Evolutionary conservation across 2,329 filamentous ascomycete species (phyloP).

Genomic region (Aspergillus fumigatiaffinis): DNA sequence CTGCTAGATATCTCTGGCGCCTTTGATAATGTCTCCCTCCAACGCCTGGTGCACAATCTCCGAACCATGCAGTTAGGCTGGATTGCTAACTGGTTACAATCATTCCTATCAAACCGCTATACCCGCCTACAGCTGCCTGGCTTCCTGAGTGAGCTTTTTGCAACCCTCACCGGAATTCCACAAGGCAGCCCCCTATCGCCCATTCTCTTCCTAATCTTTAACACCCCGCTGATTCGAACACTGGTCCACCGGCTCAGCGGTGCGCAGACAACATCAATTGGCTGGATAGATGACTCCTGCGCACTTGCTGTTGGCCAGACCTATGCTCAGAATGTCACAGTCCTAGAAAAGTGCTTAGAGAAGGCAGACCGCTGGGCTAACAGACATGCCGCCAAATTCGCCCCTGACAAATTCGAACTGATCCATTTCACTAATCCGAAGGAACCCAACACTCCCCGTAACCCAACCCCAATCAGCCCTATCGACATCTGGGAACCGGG

Average conservation of each 20-base stretch:
- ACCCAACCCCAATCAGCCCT: not conserved
- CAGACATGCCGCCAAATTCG: slow-evolving; percentile 3
- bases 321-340: too few relatives aligned
- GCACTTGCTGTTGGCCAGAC: too few relatives aligned
- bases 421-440: slow-evolving; percentile 3
- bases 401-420: slow-evolving; percentile 6
- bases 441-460: not conserved
- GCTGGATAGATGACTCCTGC: too few relatives aligned
- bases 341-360: too few relatives aligned
- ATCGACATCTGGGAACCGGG: not conserved
- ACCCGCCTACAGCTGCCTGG: not conserved
- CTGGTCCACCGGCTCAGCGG: too few relatives aligned
- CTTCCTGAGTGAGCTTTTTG: not conserved
- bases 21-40: slow-evolving; percentile 9
- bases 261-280: too few relatives aligned
- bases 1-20: slow-evolving; percentile 12
- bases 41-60: slow-evolving; percentile 9
- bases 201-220: too few relatives aligned
- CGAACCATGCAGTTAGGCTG: not conserved
- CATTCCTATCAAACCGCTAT: not conserved
- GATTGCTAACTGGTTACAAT: not conserved
- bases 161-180: not conserved
- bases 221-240: too few relatives aligned
- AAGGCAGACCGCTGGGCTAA: not conserved
- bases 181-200: too few relatives aligned